Evolutionary conservation across 441 rosid species (phyloP).

Genomic region (Pelargonium australe): DNA sequence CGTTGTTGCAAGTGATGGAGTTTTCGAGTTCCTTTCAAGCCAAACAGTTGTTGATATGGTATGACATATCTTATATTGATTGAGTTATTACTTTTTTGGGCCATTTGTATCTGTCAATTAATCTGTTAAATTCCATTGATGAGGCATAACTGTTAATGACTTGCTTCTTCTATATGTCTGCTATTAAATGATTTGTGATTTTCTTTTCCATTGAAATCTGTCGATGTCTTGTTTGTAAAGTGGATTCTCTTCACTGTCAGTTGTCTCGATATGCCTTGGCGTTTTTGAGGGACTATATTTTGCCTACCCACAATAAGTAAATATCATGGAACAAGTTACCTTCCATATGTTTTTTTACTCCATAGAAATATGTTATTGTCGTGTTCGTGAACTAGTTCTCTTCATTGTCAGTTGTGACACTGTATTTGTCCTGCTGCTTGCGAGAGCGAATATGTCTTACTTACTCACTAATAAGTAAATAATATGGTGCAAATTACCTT

Average conservation of each 20-base stretch:
- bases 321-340: background rate
- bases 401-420: background rate
- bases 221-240: background rate
- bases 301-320: background rate
- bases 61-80: slow-evolving; percentile 16
- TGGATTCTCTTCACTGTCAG: background rate
- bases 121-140: background rate
- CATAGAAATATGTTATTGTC: background rate
- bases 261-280: background rate
- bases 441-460: background rate
- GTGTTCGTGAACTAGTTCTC: background rate
- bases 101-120: background rate
- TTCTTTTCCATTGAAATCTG: background rate
- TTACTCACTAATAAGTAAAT: background rate
- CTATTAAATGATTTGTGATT: background rate
- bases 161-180: background rate
- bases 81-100: background rate
- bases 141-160: background rate
- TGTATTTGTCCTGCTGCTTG: background rate
- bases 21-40: slow-evolving; percentile 90
- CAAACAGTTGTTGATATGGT: slow-evolving; percentile 87
- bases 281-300: background rate
- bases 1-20: slow-evolving; percentile 92
- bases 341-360: background rate
- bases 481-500: background rate